A percentile compares a stretch with the other conserved stretches of the same genome.
Evolutionary conservation across 352 stramenopile genomes (phyloP).

Genomic region (Peronospora destructor): DNA sequence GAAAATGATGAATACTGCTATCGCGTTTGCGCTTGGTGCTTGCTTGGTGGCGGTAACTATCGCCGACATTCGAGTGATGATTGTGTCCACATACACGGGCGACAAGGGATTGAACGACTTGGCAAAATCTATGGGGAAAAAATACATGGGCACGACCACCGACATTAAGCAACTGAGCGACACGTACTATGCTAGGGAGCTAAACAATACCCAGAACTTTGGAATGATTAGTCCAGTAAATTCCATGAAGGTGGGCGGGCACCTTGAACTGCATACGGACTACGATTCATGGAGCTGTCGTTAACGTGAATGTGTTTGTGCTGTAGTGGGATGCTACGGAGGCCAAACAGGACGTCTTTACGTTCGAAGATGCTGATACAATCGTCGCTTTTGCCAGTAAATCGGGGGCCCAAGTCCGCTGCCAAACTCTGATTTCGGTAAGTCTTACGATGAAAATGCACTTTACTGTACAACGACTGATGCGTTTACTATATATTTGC

Average conservation of each 20-base stretch:
- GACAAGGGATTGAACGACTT: conserved; percentile 24
- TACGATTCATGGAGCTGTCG: background rate
- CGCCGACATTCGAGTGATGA: conserved; percentile 22
- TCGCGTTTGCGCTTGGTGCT: conserved; percentile 12
- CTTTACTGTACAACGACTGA: background rate
- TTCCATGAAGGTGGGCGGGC: conserved; percentile 9
- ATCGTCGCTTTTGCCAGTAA: conserved; percentile 25
- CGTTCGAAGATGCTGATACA: conserved; percentile 24
- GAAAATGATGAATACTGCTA: conserved; percentile 11
- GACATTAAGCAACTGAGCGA: conserved; percentile 28
- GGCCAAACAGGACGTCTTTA: conserved; percentile 19
- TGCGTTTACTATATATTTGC: background rate
- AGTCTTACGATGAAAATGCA: background rate
- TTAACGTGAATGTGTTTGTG: conserved; percentile 1
- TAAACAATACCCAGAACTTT: conserved; percentile 26
- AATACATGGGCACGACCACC: conserved; percentile 31
- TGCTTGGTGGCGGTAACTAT: conserved; percentile 8
- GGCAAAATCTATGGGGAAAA: conserved; percentile 13
- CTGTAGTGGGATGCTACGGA: conserved; percentile 27
- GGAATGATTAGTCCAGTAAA: conserved; percentile 30
- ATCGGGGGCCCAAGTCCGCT: conserved; percentile 25
- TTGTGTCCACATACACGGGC: conserved; percentile 27
- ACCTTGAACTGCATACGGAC: too few species aligned
- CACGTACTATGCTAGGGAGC: conserved; percentile 15
- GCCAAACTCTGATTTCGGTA: conserved; percentile 29